These are phyloP conservation scores for Geoglossum cookeanum DNA, from an alignment of 2,329 filamentous ascomycete genomes.

Conservation along the genomic window DNA sequence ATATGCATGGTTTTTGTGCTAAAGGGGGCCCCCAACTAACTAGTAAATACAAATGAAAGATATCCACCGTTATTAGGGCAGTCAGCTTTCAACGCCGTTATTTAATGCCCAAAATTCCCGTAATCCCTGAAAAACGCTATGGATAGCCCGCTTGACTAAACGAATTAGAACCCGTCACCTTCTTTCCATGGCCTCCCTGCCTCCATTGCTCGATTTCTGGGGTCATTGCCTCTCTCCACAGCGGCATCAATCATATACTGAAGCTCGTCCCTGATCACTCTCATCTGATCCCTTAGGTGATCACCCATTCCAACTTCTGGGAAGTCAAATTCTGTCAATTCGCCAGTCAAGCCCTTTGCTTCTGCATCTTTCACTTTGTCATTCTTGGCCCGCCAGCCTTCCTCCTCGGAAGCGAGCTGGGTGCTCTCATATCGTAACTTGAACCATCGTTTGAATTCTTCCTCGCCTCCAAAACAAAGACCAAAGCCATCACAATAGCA, in stretches of 20 bases:
- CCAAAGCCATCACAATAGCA: constrained; percentile 48
- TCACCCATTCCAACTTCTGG: constrained; percentile 25
- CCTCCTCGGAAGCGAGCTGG: constrained; percentile 12
- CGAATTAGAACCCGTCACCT: constrained; percentile 31
- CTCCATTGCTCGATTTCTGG: constrained; percentile 31
- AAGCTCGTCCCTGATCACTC: constrained; percentile 24
- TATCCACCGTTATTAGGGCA: no score
- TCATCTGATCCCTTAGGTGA: constrained; percentile 26
- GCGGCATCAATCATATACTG: constrained; percentile 25
- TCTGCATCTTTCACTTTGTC: constrained; percentile 16
- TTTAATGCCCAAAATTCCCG: background rate
- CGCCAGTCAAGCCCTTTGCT: constrained; percentile 10
- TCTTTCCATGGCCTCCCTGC: constrained; percentile 34
- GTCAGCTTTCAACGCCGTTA: background rate
- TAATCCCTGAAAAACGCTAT: background rate
- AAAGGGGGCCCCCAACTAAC: no score
- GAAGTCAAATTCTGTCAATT: constrained; percentile 15
- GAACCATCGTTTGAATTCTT: constrained; percentile 29
- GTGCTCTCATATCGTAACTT: constrained; percentile 24
- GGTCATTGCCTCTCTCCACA: constrained; percentile 30
- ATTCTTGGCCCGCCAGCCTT: constrained; percentile 15
- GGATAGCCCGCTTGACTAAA: background rate
- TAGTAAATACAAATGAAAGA: no score
- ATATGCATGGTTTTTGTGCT: no score
- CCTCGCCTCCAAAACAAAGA: constrained; percentile 35